Conservation (phyloP, 78 protist genomes). For the slime mould (Dictyostelium discoideum) region dicty_2.7 NC_007090.3:1178001-1178500, state of each 20-base stretch:
- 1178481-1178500: neutral
- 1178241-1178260: neutral
- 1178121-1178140: neutral
- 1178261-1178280: slow-evolving; percentile 22
- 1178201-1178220: neutral
- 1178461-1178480: neutral
- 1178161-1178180: neutral
- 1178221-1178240: neutral
- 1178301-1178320: slow-evolving; percentile 24
- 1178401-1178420: neutral
- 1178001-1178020: neutral
- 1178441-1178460: neutral
- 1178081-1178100: neutral
- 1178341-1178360: neutral
- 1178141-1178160: neutral
- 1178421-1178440: neutral
- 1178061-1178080: neutral
- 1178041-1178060: neutral
- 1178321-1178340: neutral
- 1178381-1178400: neutral
- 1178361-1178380: neutral
- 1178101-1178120: slow-evolving; percentile 4
- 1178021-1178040: neutral
- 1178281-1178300: slow-evolving; percentile 57
- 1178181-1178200: neutral